Evolutionary conservation across 2,329 filamentous ascomycete genomes (phyloP), one percentile per base, ranked within the genome.

Genomic region (Neodidymelliopsis sp.): DNA sequence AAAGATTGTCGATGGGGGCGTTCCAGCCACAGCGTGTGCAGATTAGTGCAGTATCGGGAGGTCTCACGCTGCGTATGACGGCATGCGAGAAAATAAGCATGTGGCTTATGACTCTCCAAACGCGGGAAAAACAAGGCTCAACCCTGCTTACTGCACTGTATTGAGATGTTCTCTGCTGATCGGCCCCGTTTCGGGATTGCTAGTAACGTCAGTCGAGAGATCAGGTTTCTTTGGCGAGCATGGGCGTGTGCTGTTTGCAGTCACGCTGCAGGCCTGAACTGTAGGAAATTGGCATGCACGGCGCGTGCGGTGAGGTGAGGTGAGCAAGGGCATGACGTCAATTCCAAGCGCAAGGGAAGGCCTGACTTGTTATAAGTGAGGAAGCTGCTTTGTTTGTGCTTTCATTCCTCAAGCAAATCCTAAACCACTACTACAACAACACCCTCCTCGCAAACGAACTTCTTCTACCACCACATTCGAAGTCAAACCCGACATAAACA

Each of bases 251-350:
- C 37, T 46, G 42, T 47, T 47, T 52, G 43, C 49, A 22, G 43
- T 52, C 49, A 52, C 43, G 43, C 36, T 41, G 41, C 40, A 50
- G 23, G 36, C 23, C 25, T 19, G 35, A 39, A 23, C 30, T 39
- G 13, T 27, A 30, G 34, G 43, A 52, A 39, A 52, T 47, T 47
- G 33, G 42, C 28, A 47, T 38, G 49, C 28, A 38, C 31, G 33
- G 49, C 25, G 41, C 48, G 48, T 46, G 42, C 38, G 33, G 22
- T 42, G 38, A 35, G 36, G 24, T 38, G 22, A 39, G 39, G 33
- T 33, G 42, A 46, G 42, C 42, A 47, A 38, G 42, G 41, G 37
- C 34, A 35, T 50, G 47, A 50, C 47, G 47, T 50, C 47, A 50
- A 37, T 20, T 19, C 15, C 19, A 35, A 22, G 33, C 18, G 28